Percentiles rank a stretch among this genome's conserved stretches.
phyloP scores from a whole-genome alignment of 177 flowering plant genomes.

The Tripterygium wilfordii region DNA sequence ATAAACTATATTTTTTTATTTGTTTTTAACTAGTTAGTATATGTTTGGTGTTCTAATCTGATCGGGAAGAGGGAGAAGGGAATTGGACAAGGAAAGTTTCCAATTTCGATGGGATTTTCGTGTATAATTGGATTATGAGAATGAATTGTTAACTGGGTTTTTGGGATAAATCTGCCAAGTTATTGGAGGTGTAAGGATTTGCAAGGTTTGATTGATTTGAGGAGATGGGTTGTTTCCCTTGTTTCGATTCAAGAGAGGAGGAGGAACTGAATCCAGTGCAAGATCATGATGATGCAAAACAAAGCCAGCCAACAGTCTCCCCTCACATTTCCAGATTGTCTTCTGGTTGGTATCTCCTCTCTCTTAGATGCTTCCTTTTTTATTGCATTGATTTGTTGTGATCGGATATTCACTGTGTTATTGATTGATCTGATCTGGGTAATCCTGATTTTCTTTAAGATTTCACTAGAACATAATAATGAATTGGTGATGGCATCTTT shows the following conservation, averaged over 20 bases:
- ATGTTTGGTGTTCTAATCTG: background rate
- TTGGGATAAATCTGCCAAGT: background rate
- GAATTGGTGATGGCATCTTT: background rate
- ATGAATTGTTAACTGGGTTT: background rate
- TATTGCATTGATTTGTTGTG: background rate
- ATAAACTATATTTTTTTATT: too few relatives aligned
- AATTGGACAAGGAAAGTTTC: background rate
- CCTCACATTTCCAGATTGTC: constrained; percentile 61
- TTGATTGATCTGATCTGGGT: constrained; percentile 44
- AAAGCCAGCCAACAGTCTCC: constrained; percentile 30
- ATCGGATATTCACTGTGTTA: background rate
- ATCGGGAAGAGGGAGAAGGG: background rate
- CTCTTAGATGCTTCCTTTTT: constrained; percentile 16
- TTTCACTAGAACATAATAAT: too few relatives aligned
- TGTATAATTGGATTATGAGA: background rate
- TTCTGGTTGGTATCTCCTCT: constrained; percentile 73
- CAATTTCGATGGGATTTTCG: background rate
- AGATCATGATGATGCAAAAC: constrained; percentile 33
- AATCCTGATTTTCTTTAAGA: background rate
- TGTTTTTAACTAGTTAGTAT: background rate
- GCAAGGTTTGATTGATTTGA: constrained; percentile 8
- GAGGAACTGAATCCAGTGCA: constrained; percentile 56
- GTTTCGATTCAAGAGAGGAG: constrained; percentile 87
- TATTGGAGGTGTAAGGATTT: background rate
- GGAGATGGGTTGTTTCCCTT: constrained; percentile 88